Conservation (phyloP, 2,329 filamentous ascomycete species). For the Penicillium frequentans region DNA sequence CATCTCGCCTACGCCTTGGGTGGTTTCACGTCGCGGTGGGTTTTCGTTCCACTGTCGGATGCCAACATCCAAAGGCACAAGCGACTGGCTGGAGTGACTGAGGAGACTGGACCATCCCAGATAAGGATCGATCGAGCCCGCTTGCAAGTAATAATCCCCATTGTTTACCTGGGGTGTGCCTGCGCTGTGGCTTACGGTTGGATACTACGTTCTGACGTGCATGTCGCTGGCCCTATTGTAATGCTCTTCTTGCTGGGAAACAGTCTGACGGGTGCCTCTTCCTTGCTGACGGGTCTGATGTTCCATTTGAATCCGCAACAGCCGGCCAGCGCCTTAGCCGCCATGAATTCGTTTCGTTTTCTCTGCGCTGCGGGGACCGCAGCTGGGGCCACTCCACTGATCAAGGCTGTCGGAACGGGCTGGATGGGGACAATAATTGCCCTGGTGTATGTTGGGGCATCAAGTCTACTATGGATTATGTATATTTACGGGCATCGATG, state of each 20-base stretch:
- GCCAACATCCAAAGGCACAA: neutral
- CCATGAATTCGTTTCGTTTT: neutral
- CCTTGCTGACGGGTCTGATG: neutral
- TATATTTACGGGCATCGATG: neutral
- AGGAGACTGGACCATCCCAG: neutral
- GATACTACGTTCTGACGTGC: neutral
- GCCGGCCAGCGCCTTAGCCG: neutral
- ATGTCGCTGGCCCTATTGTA: neutral
- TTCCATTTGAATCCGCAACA: neutral
- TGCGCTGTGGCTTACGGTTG: neutral
- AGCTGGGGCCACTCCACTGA: neutral
- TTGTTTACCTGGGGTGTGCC: neutral
- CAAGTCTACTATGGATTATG: neutral
- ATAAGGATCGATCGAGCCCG: neutral
- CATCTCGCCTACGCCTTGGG: neutral
- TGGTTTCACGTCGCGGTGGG: neutral
- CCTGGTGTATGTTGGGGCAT: neutral
- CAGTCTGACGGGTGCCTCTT: neutral
- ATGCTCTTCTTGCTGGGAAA: conserved; percentile 4
- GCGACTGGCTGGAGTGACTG: neutral
- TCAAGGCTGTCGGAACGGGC: neutral
- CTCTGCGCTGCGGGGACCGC: neutral
- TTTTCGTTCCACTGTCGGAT: neutral
- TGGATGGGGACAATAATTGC: conserved; percentile 1
- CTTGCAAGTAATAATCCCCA: neutral